Evolutionary conservation across 345 rosid species (phyloP).

Genomic region (Syzygium oleosum): DNA sequence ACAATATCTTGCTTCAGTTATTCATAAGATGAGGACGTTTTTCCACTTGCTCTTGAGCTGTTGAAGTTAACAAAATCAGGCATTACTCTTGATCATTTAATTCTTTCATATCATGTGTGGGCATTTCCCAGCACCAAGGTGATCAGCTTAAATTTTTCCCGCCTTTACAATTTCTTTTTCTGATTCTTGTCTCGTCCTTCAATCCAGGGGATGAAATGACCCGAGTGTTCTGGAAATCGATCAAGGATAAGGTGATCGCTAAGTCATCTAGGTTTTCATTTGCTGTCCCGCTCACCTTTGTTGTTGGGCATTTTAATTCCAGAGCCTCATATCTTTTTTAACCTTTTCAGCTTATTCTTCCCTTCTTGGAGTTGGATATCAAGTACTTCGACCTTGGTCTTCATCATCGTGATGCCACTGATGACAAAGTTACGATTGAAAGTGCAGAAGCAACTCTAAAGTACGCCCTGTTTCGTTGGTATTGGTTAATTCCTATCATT

Average conservation of each 20-base stretch:
- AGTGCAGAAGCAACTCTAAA: slow-evolving; percentile 75
- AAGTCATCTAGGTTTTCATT: background rate
- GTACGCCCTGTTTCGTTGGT: slow-evolving; percentile 15
- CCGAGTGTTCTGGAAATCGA: slow-evolving; percentile 82
- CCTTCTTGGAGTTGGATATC: slow-evolving; percentile 68
- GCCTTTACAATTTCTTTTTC: background rate
- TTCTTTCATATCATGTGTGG: background rate
- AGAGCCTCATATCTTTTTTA: background rate
- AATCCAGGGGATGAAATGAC: slow-evolving; percentile 97
- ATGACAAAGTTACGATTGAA: slow-evolving; percentile 52
- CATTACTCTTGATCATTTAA: background rate
- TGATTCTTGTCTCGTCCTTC: slow-evolving; percentile 2
- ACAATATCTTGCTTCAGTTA: background rate
- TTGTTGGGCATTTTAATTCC: background rate
- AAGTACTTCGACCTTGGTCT: slow-evolving; percentile 68
- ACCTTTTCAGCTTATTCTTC: slow-evolving; percentile 70
- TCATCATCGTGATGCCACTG: slow-evolving; percentile 55
- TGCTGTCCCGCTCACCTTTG: background rate
- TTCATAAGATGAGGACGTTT: background rate
- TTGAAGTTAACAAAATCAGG: background rate
- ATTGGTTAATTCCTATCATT: background rate
- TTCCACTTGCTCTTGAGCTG: background rate
- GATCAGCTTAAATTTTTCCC: background rate
- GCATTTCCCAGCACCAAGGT: background rate
- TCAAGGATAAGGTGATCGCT: slow-evolving; percentile 82